Evolutionary conservation across 1,284 basidiomycete genomes (phyloP), one percentile per base, ranked within the genome.

Genomic region (Heterobasidion parviporum): DNA sequence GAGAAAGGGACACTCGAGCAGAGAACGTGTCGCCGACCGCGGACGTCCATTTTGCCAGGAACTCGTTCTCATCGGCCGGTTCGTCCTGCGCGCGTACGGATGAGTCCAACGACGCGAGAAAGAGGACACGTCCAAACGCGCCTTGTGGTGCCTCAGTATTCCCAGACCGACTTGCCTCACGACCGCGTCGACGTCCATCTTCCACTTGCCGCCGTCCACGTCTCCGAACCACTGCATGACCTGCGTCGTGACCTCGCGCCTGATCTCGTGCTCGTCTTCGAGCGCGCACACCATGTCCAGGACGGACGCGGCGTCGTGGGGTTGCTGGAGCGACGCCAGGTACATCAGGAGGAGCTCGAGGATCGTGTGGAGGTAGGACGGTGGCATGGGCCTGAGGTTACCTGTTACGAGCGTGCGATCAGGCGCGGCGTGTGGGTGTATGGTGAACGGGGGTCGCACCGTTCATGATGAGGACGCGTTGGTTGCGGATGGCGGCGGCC

Each of bases 191-290:
- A 77, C 74, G 51, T 89, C 74, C 76, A 90, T 82, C 50, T 67
- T 75, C 89, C 90, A 92, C 38, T 67, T 72, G 2, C 72, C 78
- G 7, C 72, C 73, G 46, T 57, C 54, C 1, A 87, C 66, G 1
- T 72, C 68, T 3, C 92, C 92, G 62, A 94, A 96, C 82, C 93
- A 92, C 0, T 69, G 66, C 73, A 95, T 81, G 8, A 94, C 76
- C 62, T 92, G 88, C 3, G 64, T 68, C 0, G 82, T 79, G 6
- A 94, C 81, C 0, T 75, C 68, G 4, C 76, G 68, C 1, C 79
- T 74, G 18, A 94, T 71, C 16, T 92, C 90, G 63, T 93, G 85
- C n/a, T 88, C 84, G 36, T 84, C 75, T 15, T 83, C 79, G 14
- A 95, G 74, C 0, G 81, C 71, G 1, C 76, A 70, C 2, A 77